These are phyloP conservation scores for Coffea canephora DNA, from an alignment of 257 asterid genomes.

Conservation along the genomic window DNA sequence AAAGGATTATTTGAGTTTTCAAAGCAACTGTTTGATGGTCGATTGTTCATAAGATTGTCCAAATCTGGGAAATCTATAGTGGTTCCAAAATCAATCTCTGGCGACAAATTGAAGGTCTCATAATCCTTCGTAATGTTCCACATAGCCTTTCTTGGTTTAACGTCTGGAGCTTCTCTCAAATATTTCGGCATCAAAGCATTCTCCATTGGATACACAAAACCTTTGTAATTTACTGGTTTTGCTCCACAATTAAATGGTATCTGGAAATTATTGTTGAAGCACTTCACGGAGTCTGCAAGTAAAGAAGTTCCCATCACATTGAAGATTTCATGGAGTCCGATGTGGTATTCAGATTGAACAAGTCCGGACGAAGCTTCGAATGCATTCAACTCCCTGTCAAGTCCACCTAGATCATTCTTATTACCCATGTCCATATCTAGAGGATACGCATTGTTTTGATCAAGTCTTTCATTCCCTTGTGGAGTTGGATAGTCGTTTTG, in stretches of 20 bases:
- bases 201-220: not conserved
- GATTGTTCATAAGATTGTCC: not conserved
- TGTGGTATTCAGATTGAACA: too few species aligned
- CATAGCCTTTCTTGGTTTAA: not conserved
- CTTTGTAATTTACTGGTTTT: not conserved
- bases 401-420: too few species aligned
- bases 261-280: not conserved
- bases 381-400: not conserved
- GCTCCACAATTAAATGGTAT: not conserved
- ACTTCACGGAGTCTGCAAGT: not conserved
- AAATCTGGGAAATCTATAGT: not conserved
- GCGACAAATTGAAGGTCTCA: too few species aligned
- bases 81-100: not conserved
- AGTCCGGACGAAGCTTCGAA: too few species aligned
- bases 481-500: too few species aligned
- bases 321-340: too few species aligned
- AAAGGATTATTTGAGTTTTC: not conserved
- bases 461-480: too few species aligned
- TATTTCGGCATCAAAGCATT: not conserved
- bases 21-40: not conserved
- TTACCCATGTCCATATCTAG: too few species aligned
- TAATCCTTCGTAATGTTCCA: too few species aligned
- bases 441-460: too few species aligned
- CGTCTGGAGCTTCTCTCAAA: not conserved
- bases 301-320: too few species aligned